phyloP scores from a whole-genome alignment of 1,284 basidiomycete genomes.

The Ganoderma sinense region DNA sequence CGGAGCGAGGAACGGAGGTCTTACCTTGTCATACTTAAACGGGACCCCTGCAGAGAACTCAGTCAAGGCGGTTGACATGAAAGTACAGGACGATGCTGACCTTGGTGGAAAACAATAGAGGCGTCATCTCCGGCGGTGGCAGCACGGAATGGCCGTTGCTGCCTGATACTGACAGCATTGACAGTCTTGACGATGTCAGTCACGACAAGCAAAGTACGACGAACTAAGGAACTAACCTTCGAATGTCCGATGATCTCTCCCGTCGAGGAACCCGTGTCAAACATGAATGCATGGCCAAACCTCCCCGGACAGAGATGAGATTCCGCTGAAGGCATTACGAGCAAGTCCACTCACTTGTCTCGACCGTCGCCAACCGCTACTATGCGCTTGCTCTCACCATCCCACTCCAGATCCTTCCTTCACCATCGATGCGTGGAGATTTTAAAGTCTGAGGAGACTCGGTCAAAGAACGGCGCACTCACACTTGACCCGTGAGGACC shows the following conservation, averaged over 20 bases:
- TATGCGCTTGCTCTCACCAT: conserved; percentile 95
- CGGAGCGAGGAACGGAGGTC: neutral
- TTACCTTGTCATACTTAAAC: conserved; percentile 88
- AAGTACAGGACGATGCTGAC: conserved; percentile 41
- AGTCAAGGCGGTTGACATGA: neutral
- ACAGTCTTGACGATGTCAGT: conserved; percentile 61
- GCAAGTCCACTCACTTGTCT: conserved; percentile 69
- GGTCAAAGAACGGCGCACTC: conserved; percentile 35
- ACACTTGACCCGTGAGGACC: conserved; percentile 86
- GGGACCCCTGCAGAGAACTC: conserved; percentile 68
- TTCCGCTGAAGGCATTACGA: too few relatives aligned
- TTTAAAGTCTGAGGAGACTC: neutral
- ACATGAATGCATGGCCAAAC: conserved; percentile 89
- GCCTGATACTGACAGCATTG: conserved; percentile 91
- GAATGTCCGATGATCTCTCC: conserved; percentile 96
- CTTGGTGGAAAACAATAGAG: conserved; percentile 84
- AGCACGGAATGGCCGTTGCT: conserved; percentile 91
- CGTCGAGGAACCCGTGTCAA: conserved; percentile 87
- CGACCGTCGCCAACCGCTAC: conserved; percentile 96
- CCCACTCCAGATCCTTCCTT: conserved; percentile 96
- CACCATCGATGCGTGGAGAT: conserved; percentile 10
- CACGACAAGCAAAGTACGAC: neutral
- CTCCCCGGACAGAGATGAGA: conserved; percentile 45
- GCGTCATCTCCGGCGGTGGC: conserved; percentile 89
- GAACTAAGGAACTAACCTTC: conserved; percentile 66